Conservation (phyloP, 2,329 filamentous ascomycete genomes). For the Ophiosphaerella herpotricha region DNA sequence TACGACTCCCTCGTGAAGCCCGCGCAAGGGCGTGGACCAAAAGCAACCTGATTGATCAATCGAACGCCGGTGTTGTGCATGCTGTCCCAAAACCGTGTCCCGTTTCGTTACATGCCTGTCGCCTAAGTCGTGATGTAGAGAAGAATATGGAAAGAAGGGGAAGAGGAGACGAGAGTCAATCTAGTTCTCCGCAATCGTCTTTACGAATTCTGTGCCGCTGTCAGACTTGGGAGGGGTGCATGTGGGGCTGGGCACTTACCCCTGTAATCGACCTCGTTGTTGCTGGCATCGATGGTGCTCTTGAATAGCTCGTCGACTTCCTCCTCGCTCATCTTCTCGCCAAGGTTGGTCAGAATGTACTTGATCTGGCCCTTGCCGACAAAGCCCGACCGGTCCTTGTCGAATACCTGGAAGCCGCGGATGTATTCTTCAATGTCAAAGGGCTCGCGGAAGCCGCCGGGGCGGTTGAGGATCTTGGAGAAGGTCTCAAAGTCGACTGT, state of each 20-base stretch:
- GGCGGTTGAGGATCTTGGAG: conserved; percentile 93
- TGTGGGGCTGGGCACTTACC: conserved; percentile 59
- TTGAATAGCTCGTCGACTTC: conserved; percentile 99
- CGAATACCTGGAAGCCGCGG: conserved; percentile 97
- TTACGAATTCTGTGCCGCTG: conserved; percentile 41
- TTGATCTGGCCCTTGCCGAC: conserved; percentile 97
- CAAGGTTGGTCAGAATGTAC: conserved; percentile 96
- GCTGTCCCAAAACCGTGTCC: conserved; percentile 26
- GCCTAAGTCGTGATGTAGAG: conserved; percentile 11
- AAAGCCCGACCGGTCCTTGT: conserved; percentile 98
- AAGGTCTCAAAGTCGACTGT: conserved; percentile 98
- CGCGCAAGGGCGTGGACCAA: too few relatives aligned
- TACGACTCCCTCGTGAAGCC: neutral
- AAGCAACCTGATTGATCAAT: conserved; percentile 3
- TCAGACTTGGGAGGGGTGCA: conserved; percentile 7
- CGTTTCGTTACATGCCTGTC: conserved; percentile 24
- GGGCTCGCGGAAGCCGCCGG: conserved; percentile 96
- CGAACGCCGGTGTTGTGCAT: conserved; percentile 39
- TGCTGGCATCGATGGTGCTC: conserved; percentile 87
- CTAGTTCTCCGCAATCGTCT: conserved; percentile 48
- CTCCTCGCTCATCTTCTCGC: conserved; percentile 99
- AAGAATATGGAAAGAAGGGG: conserved; percentile 2
- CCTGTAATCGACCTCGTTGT: conserved; percentile 96
- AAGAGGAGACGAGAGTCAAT: conserved; percentile 1
- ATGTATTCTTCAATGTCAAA: conserved; percentile 98